Base-by-base conservation (phyloP, 805 yeast species). In the Candida morakotiae region DNA sequence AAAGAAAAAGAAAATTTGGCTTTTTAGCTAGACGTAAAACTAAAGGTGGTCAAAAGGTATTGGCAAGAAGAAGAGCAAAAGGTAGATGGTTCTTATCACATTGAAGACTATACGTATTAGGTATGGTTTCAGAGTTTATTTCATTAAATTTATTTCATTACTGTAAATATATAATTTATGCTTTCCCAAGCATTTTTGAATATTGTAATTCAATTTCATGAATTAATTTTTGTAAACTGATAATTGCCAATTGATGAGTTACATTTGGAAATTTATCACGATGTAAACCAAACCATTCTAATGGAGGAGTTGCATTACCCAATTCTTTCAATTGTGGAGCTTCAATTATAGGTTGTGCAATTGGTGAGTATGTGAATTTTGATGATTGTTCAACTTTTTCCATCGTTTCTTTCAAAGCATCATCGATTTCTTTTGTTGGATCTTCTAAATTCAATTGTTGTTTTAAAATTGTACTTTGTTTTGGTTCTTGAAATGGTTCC, bases 211-310 rank as follows among this genome's bases (percentile, higher is more conserved):
- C 87, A 8, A 86, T 83, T 48, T 86, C 81, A 32, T 75, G 78
- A 9, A 86, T 86, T 39, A 87, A 48, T 41, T 78, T 75, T 50
- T 87, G 96, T 35, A 93, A 64, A 2, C 81, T 76, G 10, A 83
- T 74, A 34, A 89, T 83, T 0, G 81, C 78, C 43, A 77, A 66
- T 56, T 87, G 91, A 54, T 93, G 97, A 0, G 96, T 83, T 41
- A 85, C 71, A 28, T 84, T 80, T 0, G 98, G 98, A 47, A 93
- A 79, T 46, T 81, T 77, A 49, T 83, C 76, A 46, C 98, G 72
- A 56, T 93, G 93, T 21, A 93, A 69, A 2, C 98, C 98, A 64
- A 93, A 85, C 98, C 98, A 93, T 56, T 93, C 98, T 40, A 93
- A 63, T 2, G 98, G 98, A 1, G 98, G 98, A 0, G 98, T 93